Evolutionary conservation across 1,139 yeast species (phyloP).

Genomic region (Protomyces lactucae-debilis): DNA sequence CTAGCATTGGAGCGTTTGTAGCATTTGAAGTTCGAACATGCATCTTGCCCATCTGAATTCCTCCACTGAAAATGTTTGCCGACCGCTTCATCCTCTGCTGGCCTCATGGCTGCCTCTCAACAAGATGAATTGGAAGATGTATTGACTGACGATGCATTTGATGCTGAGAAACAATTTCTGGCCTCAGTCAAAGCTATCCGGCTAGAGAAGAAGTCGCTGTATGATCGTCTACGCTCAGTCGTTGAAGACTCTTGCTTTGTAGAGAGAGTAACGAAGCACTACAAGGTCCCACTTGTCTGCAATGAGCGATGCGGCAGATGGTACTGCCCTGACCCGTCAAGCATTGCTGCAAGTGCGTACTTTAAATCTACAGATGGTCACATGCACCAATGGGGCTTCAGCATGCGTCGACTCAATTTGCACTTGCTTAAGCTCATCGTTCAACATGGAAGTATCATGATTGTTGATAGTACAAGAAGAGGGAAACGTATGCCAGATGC

Average conservation of each 20-base stretch:
- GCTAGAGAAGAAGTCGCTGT: conserved; percentile 35
- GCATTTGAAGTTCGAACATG: no score
- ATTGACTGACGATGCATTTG: background rate
- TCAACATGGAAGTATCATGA: conserved; percentile 47
- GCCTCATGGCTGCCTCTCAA: background rate
- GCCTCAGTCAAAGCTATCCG: background rate
- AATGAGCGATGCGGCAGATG: conserved; percentile 86
- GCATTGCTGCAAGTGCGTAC: conserved; percentile 51
- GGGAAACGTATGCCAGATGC: conserved; percentile 87
- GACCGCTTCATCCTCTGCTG: background rate
- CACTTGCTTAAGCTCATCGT: conserved; percentile 55
- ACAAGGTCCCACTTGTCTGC: conserved; percentile 46
- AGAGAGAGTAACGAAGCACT: conserved; percentile 38
- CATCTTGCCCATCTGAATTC: no score
- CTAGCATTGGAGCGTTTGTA: no score
- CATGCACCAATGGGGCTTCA: conserved; percentile 71
- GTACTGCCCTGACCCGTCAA: conserved; percentile 54
- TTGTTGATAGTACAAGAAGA: conserved; percentile 80
- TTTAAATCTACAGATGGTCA: conserved; percentile 94
- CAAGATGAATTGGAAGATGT: background rate
- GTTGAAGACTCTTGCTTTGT: conserved; percentile 54
- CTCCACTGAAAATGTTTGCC: no score
- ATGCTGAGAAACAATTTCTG: background rate
- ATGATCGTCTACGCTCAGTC: conserved; percentile 68
- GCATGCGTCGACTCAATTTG: conserved; percentile 64